Evolutionary conservation across 2,329 filamentous ascomycete species (phyloP), one percentile per base, ranked within the genome.

Genomic region (Monosporascus sp.): DNA sequence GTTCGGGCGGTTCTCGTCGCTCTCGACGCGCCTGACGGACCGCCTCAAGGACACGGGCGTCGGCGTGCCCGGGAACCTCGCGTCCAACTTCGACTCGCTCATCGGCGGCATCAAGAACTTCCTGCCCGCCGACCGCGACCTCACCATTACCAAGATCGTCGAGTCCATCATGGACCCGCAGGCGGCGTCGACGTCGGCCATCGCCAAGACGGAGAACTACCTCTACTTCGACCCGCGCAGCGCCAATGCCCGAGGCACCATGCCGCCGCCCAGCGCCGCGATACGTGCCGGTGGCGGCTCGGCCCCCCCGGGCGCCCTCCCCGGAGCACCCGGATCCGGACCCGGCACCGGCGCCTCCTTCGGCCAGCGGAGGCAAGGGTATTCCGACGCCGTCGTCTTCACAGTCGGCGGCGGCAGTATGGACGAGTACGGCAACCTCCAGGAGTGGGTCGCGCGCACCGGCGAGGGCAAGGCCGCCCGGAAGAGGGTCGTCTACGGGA

Each of bases 91-190:
- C 65, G 94, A 97, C 70, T 93, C 88, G 31, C 83, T 99, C 44
- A 92, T 97, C 57, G 93, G 91, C 6, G 93, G 93, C 44, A 93
- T 99, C 66, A 99, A 97, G 75, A 97, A 96, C 73, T 96, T 99
- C 73, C 76, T 99, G n/a, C 94, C 95, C 0, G 90, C 85, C 16
- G 95, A 99, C 74, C 91, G 92, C 64, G 95, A 99, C 67, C 82
- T 97, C 9, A 97, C 94, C 0, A 83, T 99, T 51, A 99, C 95
- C 53, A 97, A 97, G 73, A 97, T 99, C 67, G 93, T 94, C 41
- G 94, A 99, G 71, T 96, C 91, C 1, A 87, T 99, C 65, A 99
- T 99, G 93, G 94, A 99, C 66, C 94, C 94, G 0, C 82, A 90
- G 46, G 85, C 91, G 11, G 93, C 94, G 3, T 91, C 90, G 4